A percentile compares a stretch with the other conserved stretches of the same genome.
phyloP scores from a whole-genome alignment of 129 eudicot species.

The Oenanthe sinensis region DNA sequence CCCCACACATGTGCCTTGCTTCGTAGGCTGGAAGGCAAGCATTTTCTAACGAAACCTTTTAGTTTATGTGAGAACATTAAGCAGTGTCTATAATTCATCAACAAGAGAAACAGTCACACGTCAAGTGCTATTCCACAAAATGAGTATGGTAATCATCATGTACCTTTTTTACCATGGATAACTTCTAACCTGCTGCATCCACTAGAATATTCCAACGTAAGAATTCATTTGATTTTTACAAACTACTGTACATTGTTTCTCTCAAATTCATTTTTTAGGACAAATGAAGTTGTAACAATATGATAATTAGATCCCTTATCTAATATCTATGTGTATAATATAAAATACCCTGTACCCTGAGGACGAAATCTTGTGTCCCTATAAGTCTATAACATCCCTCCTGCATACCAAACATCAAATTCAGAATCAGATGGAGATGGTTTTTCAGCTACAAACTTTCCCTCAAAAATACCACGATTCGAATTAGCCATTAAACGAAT shows the following conservation, averaged over 20 bases:
- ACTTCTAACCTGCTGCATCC: neutral
- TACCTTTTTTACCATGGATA: neutral
- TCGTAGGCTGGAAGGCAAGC: neutral
- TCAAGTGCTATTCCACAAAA: neutral
- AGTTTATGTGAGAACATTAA: neutral
- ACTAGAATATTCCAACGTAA: neutral
- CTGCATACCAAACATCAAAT: neutral
- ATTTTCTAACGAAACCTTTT: neutral
- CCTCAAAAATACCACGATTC: too few species aligned
- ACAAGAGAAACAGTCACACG: neutral
- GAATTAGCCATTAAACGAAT: too few species aligned
- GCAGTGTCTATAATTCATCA: neutral
- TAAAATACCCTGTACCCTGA: neutral
- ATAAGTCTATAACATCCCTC: neutral
- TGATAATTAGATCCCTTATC: neutral
- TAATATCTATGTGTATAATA: neutral
- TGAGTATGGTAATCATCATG: neutral
- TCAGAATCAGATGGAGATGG: neutral
- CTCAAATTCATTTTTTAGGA: neutral
- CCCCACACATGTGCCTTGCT: too few species aligned
- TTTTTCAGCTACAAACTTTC: too few species aligned
- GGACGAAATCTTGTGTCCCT: too few species aligned
- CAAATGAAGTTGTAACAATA: too few species aligned
- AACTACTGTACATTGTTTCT: too few species aligned
- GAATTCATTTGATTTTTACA: too few species aligned